Conservation (phyloP, 2,329 filamentous ascomycete genomes). For the Pleoardoris graminearum region DNA sequence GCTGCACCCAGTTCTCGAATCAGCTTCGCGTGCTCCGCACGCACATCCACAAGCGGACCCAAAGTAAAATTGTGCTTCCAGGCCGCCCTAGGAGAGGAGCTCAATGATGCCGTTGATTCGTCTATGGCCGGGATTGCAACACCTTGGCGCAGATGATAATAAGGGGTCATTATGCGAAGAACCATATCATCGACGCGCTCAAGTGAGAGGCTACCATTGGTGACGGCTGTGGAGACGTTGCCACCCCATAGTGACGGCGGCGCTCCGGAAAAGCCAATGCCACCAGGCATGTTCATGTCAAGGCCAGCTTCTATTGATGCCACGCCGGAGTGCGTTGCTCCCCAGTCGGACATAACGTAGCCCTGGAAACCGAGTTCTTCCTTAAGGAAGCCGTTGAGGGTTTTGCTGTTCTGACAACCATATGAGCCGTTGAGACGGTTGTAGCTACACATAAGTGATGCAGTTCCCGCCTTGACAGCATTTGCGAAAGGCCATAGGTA, state of each 20-base stretch:
- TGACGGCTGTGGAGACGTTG: conserved; percentile 43
- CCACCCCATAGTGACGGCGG: conserved; percentile 38
- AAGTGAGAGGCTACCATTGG: conserved; percentile 47
- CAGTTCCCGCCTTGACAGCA: conserved; percentile 60
- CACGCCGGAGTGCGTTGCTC: conserved; percentile 50
- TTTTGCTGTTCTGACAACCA: conserved; percentile 42
- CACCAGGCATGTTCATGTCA: conserved; percentile 52
- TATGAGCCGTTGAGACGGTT: conserved; percentile 41
- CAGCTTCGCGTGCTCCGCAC: conserved; percentile 37
- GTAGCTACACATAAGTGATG: conserved; percentile 63
- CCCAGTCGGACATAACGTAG: conserved; percentile 50
- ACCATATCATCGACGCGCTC: conserved; percentile 52
- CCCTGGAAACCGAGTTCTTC: conserved; percentile 56
- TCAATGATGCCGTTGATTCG: conserved; percentile 25
- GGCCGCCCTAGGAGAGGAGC: conserved; percentile 19
- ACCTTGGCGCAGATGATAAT: conserved; percentile 49
- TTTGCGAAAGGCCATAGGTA: conserved; percentile 70
- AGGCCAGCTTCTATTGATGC: conserved; percentile 53
- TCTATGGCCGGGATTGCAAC: conserved; percentile 42
- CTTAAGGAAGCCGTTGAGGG: conserved; percentile 56
- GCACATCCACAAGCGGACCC: conserved; percentile 43
- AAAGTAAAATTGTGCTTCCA: conserved; percentile 40
- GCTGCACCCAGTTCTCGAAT: conserved; percentile 49
- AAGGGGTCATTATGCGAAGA: conserved; percentile 50
- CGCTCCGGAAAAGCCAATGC: conserved; percentile 22